Evolutionary conservation across 2,329 filamentous ascomycete genomes (phyloP), one percentile per base, ranked within the genome.

Genomic region (Coniochaeta sp.): DNA sequence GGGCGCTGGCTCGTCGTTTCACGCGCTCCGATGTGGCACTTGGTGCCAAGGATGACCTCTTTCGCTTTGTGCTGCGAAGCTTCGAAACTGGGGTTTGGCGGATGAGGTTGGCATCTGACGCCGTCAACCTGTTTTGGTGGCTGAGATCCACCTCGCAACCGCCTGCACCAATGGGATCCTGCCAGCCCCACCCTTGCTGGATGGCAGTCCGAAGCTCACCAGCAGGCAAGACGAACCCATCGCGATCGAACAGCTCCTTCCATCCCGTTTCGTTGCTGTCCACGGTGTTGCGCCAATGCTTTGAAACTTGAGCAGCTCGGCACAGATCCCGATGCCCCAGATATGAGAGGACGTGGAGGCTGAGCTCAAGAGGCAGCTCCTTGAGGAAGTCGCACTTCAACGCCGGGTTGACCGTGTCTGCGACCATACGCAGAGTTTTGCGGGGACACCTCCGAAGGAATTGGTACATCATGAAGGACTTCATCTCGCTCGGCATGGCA

Each of bases 381-480:
- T 82, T 82, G 48, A 99, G 73, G 56, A 97, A 96, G 65, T 99
- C 94, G 64, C 91, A 95, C 67, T 96, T 96, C 52, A 99, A 71
- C 0, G 92, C 90, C 7, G 94, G 94, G 62, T 96, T 96, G 57
- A 99, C 91, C 13, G 91, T 85, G 58, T 91, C 85, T 31, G 92
- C 91, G 51, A 99, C 86, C 51, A 95, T 85, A 62, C 94, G 90
- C 6, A 99, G 76, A 0, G 91, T 96, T 35, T 90, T 86, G 58
- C 95, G 87, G 6, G 90, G 83, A 63, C 91, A 97, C 46, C 94
- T 81, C 52, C 89, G 86, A 24, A 99, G 78, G 51, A 99, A 83
- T 65, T 99, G 92, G 65, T 95, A 97, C 84, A 99, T 95, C 71
- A 99, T 86, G 64, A 95, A 95, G 0, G 87, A 88, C 70, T 99